Conservation (phyloP, 805 yeast genomes). For the Kodamaea lidongshanica region DNA sequence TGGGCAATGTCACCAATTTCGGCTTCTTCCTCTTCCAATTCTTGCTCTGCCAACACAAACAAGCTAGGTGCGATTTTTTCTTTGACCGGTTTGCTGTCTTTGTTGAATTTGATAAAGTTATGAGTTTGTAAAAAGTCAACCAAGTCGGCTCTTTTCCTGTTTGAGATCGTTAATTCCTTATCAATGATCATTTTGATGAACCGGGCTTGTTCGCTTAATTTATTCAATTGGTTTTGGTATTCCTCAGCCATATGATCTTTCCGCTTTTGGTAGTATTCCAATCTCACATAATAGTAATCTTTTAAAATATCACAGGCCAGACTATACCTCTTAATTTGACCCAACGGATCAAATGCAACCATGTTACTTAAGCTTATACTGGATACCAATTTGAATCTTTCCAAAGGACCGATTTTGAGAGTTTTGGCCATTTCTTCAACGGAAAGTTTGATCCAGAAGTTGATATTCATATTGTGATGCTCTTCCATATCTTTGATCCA, state of each 20-base stretch:
- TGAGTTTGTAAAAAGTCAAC: slow-evolving; percentile 55
- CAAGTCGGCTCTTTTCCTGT: slow-evolving; percentile 62
- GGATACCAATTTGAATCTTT: slow-evolving; percentile 72
- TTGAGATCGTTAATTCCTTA: slow-evolving; percentile 59
- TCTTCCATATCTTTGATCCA: slow-evolving; percentile 96
- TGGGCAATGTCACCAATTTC: slow-evolving; percentile 31
- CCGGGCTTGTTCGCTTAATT: slow-evolving; percentile 75
- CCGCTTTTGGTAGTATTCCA: slow-evolving; percentile 86
- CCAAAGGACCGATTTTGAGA: slow-evolving; percentile 66
- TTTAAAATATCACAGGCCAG: slow-evolving; percentile 67
- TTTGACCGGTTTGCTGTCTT: slow-evolving; percentile 57
- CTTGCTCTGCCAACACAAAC: slow-evolving; percentile 24
- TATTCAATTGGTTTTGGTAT: slow-evolving; percentile 68
- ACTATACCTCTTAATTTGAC: slow-evolving; percentile 79
- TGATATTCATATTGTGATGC: slow-evolving; percentile 78
- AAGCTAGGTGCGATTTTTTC: slow-evolving; percentile 24
- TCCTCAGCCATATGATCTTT: slow-evolving; percentile 71
- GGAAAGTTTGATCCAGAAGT: slow-evolving; percentile 68
- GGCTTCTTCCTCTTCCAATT: slow-evolving; percentile 36
- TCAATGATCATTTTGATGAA: slow-evolving; percentile 89
- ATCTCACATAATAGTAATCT: slow-evolving; percentile 80
- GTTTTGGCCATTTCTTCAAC: slow-evolving; percentile 82
- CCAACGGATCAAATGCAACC: slow-evolving; percentile 92
- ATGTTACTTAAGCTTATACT: slow-evolving; percentile 71
- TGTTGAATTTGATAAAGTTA: slow-evolving; percentile 73